Base-by-base conservation (phyloP, 805 yeast species). In the Tetrapisispora arboricola region DNA sequence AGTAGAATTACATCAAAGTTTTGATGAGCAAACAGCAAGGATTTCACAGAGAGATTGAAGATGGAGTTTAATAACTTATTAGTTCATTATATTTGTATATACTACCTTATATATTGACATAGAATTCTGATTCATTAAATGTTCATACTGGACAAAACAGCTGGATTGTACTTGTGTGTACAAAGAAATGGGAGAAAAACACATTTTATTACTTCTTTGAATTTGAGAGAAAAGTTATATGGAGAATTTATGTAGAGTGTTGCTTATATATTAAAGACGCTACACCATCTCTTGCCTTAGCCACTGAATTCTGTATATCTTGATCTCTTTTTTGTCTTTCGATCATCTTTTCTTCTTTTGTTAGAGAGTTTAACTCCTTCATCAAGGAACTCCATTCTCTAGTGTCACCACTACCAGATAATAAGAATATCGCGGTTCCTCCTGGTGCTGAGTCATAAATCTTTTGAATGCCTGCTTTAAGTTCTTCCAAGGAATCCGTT, bases 351-450 rank as follows among this genome's bases (percentile, higher is more conserved):
- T 43, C 63, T 55, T 44, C 59, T 36, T 67, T 62, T 46, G 70
- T 68, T 24, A 69, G 49, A 10, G 55, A 54, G 37, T 71, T 73
- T 32, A 85, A 61, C 36, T 61, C 57, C 11, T 42, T 41, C 39
- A 61, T 59, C 62, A 77, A 64, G 47, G 60, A 54, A 20, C 47
- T 48, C 55, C 58, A 58, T 38, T 67, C 70, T 9, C 69, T 57
- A 2, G 78, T 73, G 50, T 78, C 76, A 10, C 86, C 85, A 38
- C 72, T 64, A 1, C 84, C 85, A 0, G 84, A 70, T 49, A 76
- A 66, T 1, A 86, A 53, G 1, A 85, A 63, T 13, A 88, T 49
- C 18, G 78, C 59, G 0, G 94, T 71, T 27, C 77, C 70, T 2
- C 63, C 60, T 0, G 94, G 84, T 17, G 83, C 50, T 2, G 56